Evolutionary conservation across 2,329 filamentous ascomycete genomes (phyloP), one percentile per base, ranked within the genome.

Genomic region (Pseudogymnoascus sp.): DNA sequence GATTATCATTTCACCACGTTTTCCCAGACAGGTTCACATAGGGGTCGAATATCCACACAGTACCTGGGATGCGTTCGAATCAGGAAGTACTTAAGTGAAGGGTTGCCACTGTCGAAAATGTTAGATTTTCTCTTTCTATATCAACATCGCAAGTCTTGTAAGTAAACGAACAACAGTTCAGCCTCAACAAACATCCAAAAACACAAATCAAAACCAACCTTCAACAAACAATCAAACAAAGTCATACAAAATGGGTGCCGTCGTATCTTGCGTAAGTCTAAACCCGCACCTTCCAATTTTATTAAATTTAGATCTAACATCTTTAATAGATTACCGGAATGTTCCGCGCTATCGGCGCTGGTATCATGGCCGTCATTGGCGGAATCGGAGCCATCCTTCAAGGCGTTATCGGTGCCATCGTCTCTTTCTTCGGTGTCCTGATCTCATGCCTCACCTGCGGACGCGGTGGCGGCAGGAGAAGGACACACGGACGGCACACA

Each of bases 301-400:
- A 35, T 14, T 28, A 37, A 37, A 16, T 16, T 10, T 11, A 14
- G 16, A 65, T 67, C 67, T 70, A 59, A 41, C 38, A 24, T 37
- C 37, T 24, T 31, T 33, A n/a, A 67, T 46, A 74, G 72, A 72
- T 74, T 62, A 65, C 67, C 31, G 65, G 66, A 62, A 53, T 73
- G 43, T 73, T 71, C 68, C 71, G 68, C 38, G 70, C 72, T 61
- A 73, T 74, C 64, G 72, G 72, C 35, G 63, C 68, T 26, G 69
- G 69, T 43, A 67, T 74, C 41, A 73, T 82, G 78, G 78, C 78
- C 66, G 77, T 85, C 66, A 78, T 85, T 66, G 82, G 82, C 67
- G 81, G 78, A 60, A 82, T 85, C 66, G 82, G 71, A 40, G 64
- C 64, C n/a, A 66, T 72, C 31, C 69, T 73, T n/a, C 66, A 70